Conservation (phyloP, 331 rosid genomes). For the Prunus yedoensis region DNA sequence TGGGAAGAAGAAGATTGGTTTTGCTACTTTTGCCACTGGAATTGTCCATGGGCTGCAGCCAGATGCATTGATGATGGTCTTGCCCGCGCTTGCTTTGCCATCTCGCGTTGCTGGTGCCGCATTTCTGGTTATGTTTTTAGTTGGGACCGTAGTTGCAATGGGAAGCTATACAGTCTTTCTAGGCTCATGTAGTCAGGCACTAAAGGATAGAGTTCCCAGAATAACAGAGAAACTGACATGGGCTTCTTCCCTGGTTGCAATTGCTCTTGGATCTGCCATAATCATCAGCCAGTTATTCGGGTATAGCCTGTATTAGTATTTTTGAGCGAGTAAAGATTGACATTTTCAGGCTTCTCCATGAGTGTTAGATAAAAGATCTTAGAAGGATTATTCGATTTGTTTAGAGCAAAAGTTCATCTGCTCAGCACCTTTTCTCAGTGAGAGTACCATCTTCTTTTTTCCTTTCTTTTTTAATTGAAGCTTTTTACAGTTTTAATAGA, state of each 20-base stretch:
- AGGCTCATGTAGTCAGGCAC: constrained; percentile 82
- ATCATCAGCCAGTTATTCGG: constrained; percentile 83
- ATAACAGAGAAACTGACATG: constrained; percentile 90
- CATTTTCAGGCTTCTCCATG: constrained; percentile 21
- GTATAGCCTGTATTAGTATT: constrained; percentile 60
- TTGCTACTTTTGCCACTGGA: constrained; percentile 94
- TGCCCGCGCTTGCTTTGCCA: constrained; percentile 95
- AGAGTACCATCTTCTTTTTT: constrained; percentile 27
- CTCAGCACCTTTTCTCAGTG: not conserved
- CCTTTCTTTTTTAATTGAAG: constrained; percentile 22
- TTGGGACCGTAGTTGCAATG: constrained; percentile 91
- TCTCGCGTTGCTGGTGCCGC: constrained; percentile 91
- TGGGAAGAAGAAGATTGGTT: constrained; percentile 77
- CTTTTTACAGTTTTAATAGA: constrained; percentile 24
- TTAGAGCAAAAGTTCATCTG: constrained; percentile 23
- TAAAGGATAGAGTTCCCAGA: constrained; percentile 82
- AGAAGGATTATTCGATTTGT: constrained; percentile 28
- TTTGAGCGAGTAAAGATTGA: constrained; percentile 20
- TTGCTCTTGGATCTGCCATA: constrained; percentile 79
- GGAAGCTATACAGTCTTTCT: constrained; percentile 87
- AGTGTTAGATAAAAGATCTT: constrained; percentile 26
- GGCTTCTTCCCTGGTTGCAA: constrained; percentile 90
- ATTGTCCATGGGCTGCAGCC: constrained; percentile 92
- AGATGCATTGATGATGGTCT: constrained; percentile 89
- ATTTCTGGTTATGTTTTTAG: constrained; percentile 77